Evolutionary conservation across 345 rosid species (phyloP).

Genomic region (Hypericum perforatum): DNA sequence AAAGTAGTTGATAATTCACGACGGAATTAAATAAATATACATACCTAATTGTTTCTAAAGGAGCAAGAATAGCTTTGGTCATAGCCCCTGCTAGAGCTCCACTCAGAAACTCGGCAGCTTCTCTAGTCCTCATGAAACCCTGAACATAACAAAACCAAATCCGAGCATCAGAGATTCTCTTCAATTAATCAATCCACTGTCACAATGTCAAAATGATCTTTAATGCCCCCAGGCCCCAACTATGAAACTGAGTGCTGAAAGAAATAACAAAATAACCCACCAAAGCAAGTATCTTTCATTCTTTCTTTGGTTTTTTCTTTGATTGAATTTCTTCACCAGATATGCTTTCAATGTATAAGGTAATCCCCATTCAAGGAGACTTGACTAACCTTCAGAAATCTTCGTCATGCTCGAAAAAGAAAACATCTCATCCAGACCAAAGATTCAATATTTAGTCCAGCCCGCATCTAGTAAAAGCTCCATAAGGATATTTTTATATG

Average conservation of each 20-base stretch:
- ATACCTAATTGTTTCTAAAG: slow-evolving; percentile 94
- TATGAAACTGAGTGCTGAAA: neutral
- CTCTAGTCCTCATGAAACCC: slow-evolving; percentile 62
- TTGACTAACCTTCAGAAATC: too few relatives aligned
- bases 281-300: neutral
- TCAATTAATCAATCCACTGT: too few relatives aligned
- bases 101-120: slow-evolving; percentile 86
- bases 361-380: too few relatives aligned
- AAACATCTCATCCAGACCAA: too few relatives aligned
- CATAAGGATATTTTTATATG: too few relatives aligned
- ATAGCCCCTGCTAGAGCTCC: slow-evolving; percentile 98
- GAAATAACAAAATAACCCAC: neutral
- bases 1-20: slow-evolving; percentile 1
- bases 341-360: too few relatives aligned
- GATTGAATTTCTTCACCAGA: too few relatives aligned
- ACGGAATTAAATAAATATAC: slow-evolving; percentile 2
- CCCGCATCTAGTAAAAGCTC: too few relatives aligned
- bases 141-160: slow-evolving; percentile 25
- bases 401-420: too few relatives aligned
- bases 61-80: slow-evolving; percentile 98
- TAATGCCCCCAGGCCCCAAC: neutral
- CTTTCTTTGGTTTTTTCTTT: too few relatives aligned
- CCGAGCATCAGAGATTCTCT: slow-evolving; percentile 8
- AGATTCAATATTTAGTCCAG: too few relatives aligned
- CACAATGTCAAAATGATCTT: too few relatives aligned